Base-by-base conservation (phyloP, 1,284 basidiomycete species). In the Naganishia albida region DNA sequence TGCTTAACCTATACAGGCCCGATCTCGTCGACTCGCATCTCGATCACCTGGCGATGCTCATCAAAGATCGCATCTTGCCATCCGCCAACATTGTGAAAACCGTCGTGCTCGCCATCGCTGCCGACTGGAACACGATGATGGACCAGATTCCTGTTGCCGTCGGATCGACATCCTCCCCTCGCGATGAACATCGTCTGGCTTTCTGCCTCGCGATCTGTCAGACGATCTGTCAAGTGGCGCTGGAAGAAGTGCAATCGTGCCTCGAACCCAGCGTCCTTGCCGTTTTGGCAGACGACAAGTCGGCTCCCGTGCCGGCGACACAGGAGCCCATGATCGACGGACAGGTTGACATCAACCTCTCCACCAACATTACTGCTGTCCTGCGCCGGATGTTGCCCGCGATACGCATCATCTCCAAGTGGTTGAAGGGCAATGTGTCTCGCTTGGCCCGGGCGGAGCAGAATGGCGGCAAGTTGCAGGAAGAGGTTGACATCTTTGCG, bases 341-440 rank as follows among this genome's bases (percentile, higher is more conserved):
- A 3, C 64, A 69, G 34, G 49, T 55, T 18, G 67, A 62, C 4
- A 50, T 50, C 39, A 60, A 59, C 34, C 26, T 62, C 0, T 53
- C 50, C 16, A 40, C 48, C 52, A 54, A 65, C 39, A 94, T 98
- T 72, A 89, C 89, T 0, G 92, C 92, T 1, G 85, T 86, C 8
- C 88, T 97, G 66, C 84, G 94, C 34, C 84, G 95, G 38, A 89
- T 88, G 12, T 81, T 99, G 2, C 93, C 94, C 1, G 87, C 91
- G 6, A 80, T 98, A 54, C 86, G 95, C 16, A 88, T 98, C 60
- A 85, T 88, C 1, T 88, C 86, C 72, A 95, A 94, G 76, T 99
- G 95, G 95, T 77, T 95, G 28, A 84, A 86, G 49, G 85, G 85
- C 6, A 91, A 97, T 75, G 78, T 87, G 67, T 85, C 93, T 55